Base-by-base conservation (phyloP, 176 grass and related monocot species). In the Chrysopogon serrulatus region DNA sequence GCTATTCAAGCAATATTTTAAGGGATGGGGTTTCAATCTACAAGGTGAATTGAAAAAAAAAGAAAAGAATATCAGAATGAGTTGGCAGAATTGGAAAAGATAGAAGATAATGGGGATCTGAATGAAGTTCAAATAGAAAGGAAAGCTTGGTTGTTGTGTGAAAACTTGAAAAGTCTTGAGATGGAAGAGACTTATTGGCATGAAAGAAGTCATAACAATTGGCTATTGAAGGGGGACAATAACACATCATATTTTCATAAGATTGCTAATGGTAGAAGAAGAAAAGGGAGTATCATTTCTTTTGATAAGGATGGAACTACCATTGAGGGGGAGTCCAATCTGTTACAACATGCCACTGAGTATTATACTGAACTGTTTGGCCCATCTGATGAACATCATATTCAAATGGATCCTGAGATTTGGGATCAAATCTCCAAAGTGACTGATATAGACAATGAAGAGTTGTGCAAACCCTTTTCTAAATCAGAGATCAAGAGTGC, bases 221-320 rank as follows among this genome's bases (percentile, higher is more conserved):
- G 57, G 57, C 24, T 61, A 0, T 24, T 13, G 0, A 21, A 32
- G 5, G 28, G 60, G 1, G 13, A 32, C 1, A 6, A 4, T 0
- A 64, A 64, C 3, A 64, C 60, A 1, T 5, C 15, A 5, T 64
- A 16, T 4, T 64, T 64, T 3, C 60, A 64, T 3, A 64, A 15
- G n/a, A 32, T 2, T 2, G 60, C 60, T 2, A 64, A 16, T 64
- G 28, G 60, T 4, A 30, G 26, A 12, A 62, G 4, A 14, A 61
- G 59, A 1, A 62, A 62, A 30, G 6, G 5, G 5, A 62, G 3
- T 0, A 62, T 62, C 5, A 14, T 30, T 6, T 5, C 1, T 2
- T 6, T 14, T 6, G 44, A 45, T 2, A 26, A 30, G 0, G 59
- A 62, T 30, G 59, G 26, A 0, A 1, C 6, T 0, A 5, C 6